Conservation (phyloP, 2,329 filamentous ascomycete genomes). For the Paecilomyces fulvus region DNA sequence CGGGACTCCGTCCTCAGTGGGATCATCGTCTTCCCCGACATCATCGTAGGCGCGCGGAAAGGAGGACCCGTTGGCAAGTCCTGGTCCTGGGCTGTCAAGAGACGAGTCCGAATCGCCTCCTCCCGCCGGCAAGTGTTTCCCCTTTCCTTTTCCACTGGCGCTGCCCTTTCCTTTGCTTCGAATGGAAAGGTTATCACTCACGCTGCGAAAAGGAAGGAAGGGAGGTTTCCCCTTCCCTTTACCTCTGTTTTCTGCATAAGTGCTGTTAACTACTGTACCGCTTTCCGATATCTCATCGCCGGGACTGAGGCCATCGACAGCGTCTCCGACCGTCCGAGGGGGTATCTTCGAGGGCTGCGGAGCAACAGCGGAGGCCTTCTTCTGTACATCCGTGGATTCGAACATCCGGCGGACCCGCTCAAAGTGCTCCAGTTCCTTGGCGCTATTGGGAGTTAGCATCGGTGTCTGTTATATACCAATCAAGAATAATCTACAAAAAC, state of each 20-base stretch:
- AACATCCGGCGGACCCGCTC: slow-evolving; percentile 75
- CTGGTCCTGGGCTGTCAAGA: slow-evolving; percentile 6
- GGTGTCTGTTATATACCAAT: neutral
- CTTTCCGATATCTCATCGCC: slow-evolving; percentile 14
- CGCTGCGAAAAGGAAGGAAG: slow-evolving; percentile 16
- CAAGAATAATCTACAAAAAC: slow-evolving; percentile 4
- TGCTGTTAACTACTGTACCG: slow-evolving; percentile 13
- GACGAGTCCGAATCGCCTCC: slow-evolving; percentile 26
- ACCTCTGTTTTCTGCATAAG: slow-evolving; percentile 6
- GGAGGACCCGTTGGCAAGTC: slow-evolving; percentile 5
- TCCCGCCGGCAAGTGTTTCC: slow-evolving; percentile 24
- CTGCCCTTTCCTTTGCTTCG: slow-evolving; percentile 20
- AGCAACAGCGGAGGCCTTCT: slow-evolving; percentile 21
- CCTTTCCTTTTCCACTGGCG: slow-evolving; percentile 28
- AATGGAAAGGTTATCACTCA: slow-evolving; percentile 20
- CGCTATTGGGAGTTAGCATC: slow-evolving; percentile 43
- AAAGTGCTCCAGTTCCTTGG: slow-evolving; percentile 86
- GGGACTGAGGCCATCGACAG: slow-evolving; percentile 26
- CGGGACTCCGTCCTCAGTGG: slow-evolving; percentile 12
- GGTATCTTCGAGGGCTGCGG: slow-evolving; percentile 5
- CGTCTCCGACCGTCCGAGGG: slow-evolving; percentile 29
- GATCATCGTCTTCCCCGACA: slow-evolving; percentile 18
- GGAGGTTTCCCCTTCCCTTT: slow-evolving; percentile 26
- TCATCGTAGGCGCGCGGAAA: slow-evolving; percentile 12
- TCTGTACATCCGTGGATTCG: slow-evolving; percentile 51